phyloP scores from a whole-genome alignment of 305 asterid species.

The Plantago rigida region DNA sequence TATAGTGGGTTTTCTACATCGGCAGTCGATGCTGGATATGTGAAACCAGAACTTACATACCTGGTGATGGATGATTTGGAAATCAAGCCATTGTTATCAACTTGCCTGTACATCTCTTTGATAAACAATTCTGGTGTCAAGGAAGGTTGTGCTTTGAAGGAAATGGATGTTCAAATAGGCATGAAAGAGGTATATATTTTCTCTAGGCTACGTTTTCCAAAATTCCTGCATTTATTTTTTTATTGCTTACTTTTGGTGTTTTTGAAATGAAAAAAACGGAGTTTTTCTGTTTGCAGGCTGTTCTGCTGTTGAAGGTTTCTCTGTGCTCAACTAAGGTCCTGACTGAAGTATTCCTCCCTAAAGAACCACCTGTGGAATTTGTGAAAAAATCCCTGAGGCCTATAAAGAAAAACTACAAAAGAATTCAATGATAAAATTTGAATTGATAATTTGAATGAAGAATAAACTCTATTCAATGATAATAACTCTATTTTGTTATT shows the following conservation, averaged over 20 bases:
- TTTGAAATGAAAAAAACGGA: too few species aligned
- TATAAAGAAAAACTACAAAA: too few species aligned
- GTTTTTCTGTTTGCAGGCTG: conserved; percentile 16
- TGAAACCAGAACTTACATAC: conserved; percentile 33
- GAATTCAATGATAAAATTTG: too few species aligned
- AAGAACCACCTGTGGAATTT: too few species aligned
- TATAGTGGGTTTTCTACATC: too few species aligned
- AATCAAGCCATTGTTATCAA: conserved; percentile 32
- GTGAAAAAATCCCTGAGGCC: too few species aligned
- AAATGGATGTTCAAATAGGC: conserved; percentile 29
- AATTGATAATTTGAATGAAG: too few species aligned
- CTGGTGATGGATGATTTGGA: conserved; percentile 41
- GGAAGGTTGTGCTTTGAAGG: conserved; percentile 31
- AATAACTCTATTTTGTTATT: too few species aligned
- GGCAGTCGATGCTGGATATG: conserved; percentile 16
- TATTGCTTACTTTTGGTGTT: too few species aligned
- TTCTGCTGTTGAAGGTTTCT: conserved; percentile 31
- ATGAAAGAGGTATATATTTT: conserved; percentile 26
- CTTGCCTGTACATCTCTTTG: conserved; percentile 29
- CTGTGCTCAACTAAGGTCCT: conserved; percentile 23
- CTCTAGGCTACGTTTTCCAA: not conserved
- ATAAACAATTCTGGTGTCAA: conserved; percentile 29
- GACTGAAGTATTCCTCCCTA: conserved; percentile 27
- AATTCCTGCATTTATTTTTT: not conserved
- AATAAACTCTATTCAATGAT: too few species aligned